Evolutionary conservation across 306 rosid genomes (phyloP).

Genomic region (Vigna trinervia): DNA sequence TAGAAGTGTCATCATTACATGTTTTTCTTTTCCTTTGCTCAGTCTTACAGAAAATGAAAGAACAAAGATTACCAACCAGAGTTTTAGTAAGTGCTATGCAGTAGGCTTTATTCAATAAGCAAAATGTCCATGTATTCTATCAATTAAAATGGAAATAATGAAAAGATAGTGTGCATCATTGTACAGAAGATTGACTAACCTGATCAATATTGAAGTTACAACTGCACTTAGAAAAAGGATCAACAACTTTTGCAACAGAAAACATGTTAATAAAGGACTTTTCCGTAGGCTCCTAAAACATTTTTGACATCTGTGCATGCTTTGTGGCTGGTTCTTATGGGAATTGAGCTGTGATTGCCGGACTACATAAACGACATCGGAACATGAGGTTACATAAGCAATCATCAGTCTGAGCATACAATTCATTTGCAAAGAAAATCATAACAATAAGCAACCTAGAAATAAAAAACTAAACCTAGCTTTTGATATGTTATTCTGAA

Average conservation of each 20-base stretch:
- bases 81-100: too few relatives aligned
- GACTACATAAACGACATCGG: background rate
- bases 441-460: background rate
- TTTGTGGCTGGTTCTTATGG: background rate
- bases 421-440: slow-evolving; percentile 7
- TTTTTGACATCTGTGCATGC: slow-evolving; percentile 1
- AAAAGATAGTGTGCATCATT: slow-evolving; percentile 2
- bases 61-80: too few relatives aligned
- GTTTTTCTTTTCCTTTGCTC: too few relatives aligned
- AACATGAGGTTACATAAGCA: slow-evolving; percentile 2
- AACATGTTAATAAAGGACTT: background rate
- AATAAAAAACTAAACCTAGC: slow-evolving; percentile 9
- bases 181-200: slow-evolving; percentile 44
- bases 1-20: background rate
- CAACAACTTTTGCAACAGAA: slow-evolving; percentile 55
- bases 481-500: background rate
- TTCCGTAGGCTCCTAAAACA: background rate
- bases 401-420: background rate
- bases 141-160: background rate
- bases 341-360: background rate
- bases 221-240: slow-evolving; percentile 75
- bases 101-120: too few relatives aligned
- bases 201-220: slow-evolving; percentile 73
- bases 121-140: too few relatives aligned
- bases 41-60: background rate